phyloP scores from a whole-genome alignment of 192 early-diverging fungal species.

The Linnemannia exigua region DNA sequence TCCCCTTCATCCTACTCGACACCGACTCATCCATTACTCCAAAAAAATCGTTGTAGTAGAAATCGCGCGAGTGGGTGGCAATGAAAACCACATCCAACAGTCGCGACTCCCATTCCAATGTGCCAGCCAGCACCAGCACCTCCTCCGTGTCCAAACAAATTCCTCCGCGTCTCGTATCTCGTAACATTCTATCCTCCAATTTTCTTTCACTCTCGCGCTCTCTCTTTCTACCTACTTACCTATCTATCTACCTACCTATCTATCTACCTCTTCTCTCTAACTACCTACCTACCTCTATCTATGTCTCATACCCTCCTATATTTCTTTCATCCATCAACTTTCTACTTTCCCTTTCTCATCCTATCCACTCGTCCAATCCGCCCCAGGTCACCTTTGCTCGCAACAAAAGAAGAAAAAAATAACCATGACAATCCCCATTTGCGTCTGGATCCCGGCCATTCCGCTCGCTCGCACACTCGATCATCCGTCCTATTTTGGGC shows the following conservation, averaged over 20 bases:
- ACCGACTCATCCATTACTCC: neutral
- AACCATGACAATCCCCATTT: neutral
- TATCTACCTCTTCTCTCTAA: neutral
- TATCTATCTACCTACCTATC: too few relatives aligned
- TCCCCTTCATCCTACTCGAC: neutral
- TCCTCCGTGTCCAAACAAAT: too few relatives aligned
- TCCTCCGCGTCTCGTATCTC: neutral
- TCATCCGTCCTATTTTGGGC: neutral
- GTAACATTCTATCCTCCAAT: too few relatives aligned
- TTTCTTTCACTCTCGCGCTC: too few relatives aligned
- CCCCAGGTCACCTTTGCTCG: neutral
- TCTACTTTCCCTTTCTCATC: neutral
- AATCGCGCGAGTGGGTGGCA: neutral
- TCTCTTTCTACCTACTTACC: too few relatives aligned
- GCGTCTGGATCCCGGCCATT: neutral
- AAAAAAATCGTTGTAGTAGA: neutral
- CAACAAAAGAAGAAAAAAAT: neutral
- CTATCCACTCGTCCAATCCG: neutral
- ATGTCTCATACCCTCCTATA: too few relatives aligned
- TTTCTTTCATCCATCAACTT: neutral
- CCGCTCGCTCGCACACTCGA: neutral
- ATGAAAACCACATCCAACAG: neutral
- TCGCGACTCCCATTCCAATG: too few relatives aligned
- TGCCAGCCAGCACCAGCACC: too few relatives aligned
- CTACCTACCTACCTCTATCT: neutral